phyloP scores from a whole-genome alignment of 2,329 filamentous ascomycete species.

The Myriosclerotinia duriaeana region DNA sequence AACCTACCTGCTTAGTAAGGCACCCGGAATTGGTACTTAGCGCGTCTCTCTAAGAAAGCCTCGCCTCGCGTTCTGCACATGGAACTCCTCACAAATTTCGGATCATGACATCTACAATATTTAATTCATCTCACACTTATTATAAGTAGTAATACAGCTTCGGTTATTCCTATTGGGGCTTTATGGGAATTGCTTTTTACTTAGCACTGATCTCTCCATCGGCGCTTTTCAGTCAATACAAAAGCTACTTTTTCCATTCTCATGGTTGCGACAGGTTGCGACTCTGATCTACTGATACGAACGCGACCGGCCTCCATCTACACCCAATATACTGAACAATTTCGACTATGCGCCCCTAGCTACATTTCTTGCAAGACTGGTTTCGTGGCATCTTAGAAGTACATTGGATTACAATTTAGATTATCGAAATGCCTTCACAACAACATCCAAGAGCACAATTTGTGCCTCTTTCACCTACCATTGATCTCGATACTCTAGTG shows the following conservation, averaged over 20 bases:
- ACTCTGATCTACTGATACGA: too few species aligned
- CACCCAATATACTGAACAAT: background rate
- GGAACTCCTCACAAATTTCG: background rate
- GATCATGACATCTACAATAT: background rate
- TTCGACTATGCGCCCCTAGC: background rate
- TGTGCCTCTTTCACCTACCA: slow-evolving; percentile 82
- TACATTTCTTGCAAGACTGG: background rate
- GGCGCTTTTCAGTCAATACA: background rate
- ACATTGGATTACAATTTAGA: background rate
- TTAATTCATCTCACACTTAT: background rate
- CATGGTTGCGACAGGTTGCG: background rate
- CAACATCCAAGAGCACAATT: slow-evolving; percentile 83
- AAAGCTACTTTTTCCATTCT: background rate
- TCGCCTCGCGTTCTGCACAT: slow-evolving; percentile 18
- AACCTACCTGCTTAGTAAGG: background rate
- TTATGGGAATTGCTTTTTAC: background rate
- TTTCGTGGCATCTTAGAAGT: background rate
- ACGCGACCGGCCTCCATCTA: background rate
- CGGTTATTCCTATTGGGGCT: too few species aligned
- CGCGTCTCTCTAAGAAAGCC: slow-evolving; percentile 2
- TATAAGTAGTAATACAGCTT: background rate
- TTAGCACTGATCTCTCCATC: background rate
- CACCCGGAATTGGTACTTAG: slow-evolving; percentile 7
- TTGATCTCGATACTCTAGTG: slow-evolving; percentile 75
- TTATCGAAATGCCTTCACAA: slow-evolving; percentile 65